Evolutionary conservation across 2,329 filamentous ascomycete species (phyloP), one percentile per base, ranked within the genome.

Genomic region (Aureobasidium sp.): DNA sequence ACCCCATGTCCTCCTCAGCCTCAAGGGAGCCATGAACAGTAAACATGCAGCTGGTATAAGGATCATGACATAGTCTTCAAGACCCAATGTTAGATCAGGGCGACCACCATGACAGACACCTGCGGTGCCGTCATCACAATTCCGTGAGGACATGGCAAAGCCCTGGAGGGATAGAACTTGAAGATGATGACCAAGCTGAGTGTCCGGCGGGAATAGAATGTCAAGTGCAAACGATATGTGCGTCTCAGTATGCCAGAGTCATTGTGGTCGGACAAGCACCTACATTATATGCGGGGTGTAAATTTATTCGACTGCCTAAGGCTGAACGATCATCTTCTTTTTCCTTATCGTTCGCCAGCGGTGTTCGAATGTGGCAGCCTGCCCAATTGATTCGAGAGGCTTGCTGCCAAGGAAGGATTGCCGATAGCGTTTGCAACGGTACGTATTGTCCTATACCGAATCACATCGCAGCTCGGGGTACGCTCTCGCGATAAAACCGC

Each of bases 41-140:
- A 70, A 61, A 37, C 64, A 44, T 31, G 66, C 67, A 33, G 69
- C 67, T 0, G 69, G 69, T 24, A 70, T 62, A 6, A 70, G 62
- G 3, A 68, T 66, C 19, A 71, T 60, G 31, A 70, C 62, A 67
- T 65, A 70, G 44, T 71, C 67, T 56, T 71, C 68, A 31, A 71
- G 70, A 31, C 66, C 61, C 11, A 71, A 56, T 15, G 70, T 71
- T 61, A 71, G 67, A 50, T 69, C 69, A 9, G 57, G 57, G 9
- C 57, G 57, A 19, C 57, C 57, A 11, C 45, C 45, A 50, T 50
- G 57, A 24, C 57, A 60, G 15, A 60, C 19, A 22, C 57, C 45
- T 15, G 37, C 17, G 6, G 5, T 60, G 14, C 24, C 31, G 45
- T 60, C 57, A 27, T 49, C 57, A 24, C 57, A 60, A 31, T 50